phyloP scores from a whole-genome alignment of 305 asterid genomes.

The Fraxinus velutina region DNA sequence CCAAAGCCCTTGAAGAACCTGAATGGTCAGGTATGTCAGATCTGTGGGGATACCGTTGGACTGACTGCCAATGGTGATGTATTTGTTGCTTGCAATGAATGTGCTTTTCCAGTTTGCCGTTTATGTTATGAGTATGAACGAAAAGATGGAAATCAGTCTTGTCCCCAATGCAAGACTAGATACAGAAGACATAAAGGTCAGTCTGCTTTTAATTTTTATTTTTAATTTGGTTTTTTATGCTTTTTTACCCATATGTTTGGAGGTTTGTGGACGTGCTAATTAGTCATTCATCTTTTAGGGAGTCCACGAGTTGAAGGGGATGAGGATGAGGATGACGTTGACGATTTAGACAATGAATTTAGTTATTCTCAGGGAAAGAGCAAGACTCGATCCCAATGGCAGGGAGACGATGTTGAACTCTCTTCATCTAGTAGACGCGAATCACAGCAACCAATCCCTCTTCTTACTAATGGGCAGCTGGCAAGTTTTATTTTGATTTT shows the following conservation, averaged over 20 bases:
- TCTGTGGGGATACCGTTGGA: constrained; percentile 56
- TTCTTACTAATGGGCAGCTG: constrained; percentile 65
- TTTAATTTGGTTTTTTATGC: not conserved
- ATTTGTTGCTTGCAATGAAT: constrained; percentile 64
- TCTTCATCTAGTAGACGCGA: constrained; percentile 77
- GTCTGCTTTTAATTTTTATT: not conserved
- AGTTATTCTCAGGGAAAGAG: constrained; percentile 46
- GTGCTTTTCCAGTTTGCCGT: constrained; percentile 62
- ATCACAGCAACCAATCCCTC: constrained; percentile 72
- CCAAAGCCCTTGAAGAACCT: constrained; percentile 37
- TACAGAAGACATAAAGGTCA: constrained; percentile 47
- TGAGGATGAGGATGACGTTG: constrained; percentile 67
- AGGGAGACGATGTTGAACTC: constrained; percentile 62
- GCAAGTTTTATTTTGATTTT: constrained; percentile 37
- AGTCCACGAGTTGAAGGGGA: constrained; percentile 76
- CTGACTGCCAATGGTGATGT: constrained; percentile 44
- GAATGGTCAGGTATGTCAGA: constrained; percentile 58
- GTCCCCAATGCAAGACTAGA: constrained; percentile 63
- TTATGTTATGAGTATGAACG: constrained; percentile 63
- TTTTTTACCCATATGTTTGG: not conserved
- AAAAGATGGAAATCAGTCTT: constrained; percentile 55
- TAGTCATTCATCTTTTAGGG: constrained; percentile 36
- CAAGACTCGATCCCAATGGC: constrained; percentile 75
- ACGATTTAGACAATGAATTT: constrained; percentile 70
- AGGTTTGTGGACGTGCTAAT: not conserved